Evolutionary conservation across 345 rosid species (phyloP).

Genomic region (Pseudoturritis turrita): DNA sequence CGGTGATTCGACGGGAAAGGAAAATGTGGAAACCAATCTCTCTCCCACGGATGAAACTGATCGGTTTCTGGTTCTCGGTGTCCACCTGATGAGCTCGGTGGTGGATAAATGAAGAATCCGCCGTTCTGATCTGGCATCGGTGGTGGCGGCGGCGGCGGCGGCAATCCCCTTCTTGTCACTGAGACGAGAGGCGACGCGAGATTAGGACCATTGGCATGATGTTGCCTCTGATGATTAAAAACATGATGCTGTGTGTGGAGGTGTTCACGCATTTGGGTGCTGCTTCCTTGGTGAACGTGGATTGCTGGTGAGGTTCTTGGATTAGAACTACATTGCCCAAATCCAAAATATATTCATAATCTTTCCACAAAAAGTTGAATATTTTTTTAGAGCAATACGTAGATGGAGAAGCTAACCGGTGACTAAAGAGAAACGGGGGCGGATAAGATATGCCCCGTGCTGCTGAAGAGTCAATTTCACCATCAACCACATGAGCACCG

Average conservation of each 20-base stretch:
- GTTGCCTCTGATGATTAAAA: slow-evolving; percentile 45
- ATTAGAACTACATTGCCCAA: slow-evolving; percentile 41
- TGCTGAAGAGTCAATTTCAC: slow-evolving; percentile 43
- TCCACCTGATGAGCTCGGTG: slow-evolving; percentile 38
- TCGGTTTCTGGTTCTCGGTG: slow-evolving; percentile 39
- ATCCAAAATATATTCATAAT: not conserved
- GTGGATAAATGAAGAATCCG: slow-evolving; percentile 49
- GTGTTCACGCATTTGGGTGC: slow-evolving; percentile 44
- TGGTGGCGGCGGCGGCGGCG: slow-evolving; percentile 21
- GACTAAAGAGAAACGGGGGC: slow-evolving; percentile 42
- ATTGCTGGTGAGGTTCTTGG: slow-evolving; percentile 42
- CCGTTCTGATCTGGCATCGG: slow-evolving; percentile 40
- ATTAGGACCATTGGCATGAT: slow-evolving; percentile 37
- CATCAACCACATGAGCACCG: slow-evolving; percentile 38
- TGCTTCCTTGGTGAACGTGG: slow-evolving; percentile 46
- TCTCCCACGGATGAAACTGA: slow-evolving; percentile 35
- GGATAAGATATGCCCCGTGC: slow-evolving; percentile 41
- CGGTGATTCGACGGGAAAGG: slow-evolving; percentile 13
- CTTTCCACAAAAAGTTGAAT: not conserved
- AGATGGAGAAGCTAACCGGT: slow-evolving; percentile 43
- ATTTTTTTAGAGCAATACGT: not conserved
- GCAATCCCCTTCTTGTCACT: slow-evolving; percentile 48
- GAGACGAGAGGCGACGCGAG: slow-evolving; percentile 36
- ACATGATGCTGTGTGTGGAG: slow-evolving; percentile 38
- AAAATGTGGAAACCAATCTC: slow-evolving; percentile 35